Percentiles rank a stretch among this genome's conserved stretches.
Conservation (phyloP, 164 flowering plant genomes). For the Stephania japonica region DNA sequence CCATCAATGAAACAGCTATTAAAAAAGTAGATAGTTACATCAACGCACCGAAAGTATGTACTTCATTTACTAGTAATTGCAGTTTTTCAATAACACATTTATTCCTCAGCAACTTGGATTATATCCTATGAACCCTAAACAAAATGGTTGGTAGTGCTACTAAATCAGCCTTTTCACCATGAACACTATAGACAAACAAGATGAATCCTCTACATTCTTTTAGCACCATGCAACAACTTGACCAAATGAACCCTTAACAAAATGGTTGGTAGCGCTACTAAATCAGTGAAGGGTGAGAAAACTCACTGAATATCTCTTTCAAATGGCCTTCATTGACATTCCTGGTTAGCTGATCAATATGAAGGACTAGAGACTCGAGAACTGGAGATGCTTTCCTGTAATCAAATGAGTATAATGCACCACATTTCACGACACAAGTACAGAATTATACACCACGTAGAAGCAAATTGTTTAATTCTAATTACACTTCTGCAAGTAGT, state of each 20-base stretch:
- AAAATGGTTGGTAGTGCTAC: too few species aligned
- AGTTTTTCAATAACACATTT: not conserved
- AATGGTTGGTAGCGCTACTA: not conserved
- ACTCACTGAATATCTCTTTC: constrained; percentile 86
- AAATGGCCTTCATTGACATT: constrained; percentile 95
- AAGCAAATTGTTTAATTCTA: too few species aligned
- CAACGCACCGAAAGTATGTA: not conserved
- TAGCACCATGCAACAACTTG: not conserved
- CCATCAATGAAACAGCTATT: not conserved
- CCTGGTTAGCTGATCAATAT: constrained; percentile 76
- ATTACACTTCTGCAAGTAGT: too few species aligned
- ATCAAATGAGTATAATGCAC: constrained; percentile 1
- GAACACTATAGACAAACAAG: not conserved
- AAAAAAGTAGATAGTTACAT: not conserved
- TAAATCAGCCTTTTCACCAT: not conserved
- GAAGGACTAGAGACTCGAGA: constrained; percentile 74
- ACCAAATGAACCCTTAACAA: too few species aligned
- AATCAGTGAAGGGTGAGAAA: not conserved
- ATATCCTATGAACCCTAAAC: too few species aligned
- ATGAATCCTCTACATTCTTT: not conserved
- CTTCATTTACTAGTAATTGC: not conserved
- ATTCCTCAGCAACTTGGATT: too few species aligned
- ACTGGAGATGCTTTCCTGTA: constrained; percentile 78
- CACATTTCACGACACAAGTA: too few species aligned
- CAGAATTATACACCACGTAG: too few species aligned